phyloP scores from a whole-genome alignment of 176 grass and related monocot species.

The Rhynchospora breviuscula region DNA sequence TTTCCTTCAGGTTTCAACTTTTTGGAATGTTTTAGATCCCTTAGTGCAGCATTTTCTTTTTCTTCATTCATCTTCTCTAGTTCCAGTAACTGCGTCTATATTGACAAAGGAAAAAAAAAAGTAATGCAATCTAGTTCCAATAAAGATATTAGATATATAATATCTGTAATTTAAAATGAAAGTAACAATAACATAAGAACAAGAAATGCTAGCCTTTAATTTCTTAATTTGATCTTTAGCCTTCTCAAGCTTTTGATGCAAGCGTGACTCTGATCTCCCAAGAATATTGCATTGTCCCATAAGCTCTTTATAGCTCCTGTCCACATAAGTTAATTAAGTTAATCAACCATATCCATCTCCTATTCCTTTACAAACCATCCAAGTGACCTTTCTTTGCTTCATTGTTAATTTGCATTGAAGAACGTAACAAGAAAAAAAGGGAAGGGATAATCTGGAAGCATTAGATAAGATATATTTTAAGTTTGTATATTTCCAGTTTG shows the following conservation, averaged over 20 bases:
- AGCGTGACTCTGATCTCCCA: slow-evolving; percentile 65
- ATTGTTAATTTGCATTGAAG: not conserved
- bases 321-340: slow-evolving; percentile 17
- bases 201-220: slow-evolving; percentile 40
- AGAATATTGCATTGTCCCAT: slow-evolving; percentile 79
- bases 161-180: not conserved
- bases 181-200: not conserved
- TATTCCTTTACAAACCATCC: not conserved
- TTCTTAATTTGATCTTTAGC: slow-evolving; percentile 72
- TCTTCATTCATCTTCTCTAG: slow-evolving; percentile 69
- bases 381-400: slow-evolving; percentile 1
- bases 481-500: not conserved
- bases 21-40: slow-evolving; percentile 65
- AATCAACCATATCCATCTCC: not conserved
- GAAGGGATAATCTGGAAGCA: not conserved
- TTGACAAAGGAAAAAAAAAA: slow-evolving; percentile 17
- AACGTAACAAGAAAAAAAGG: not conserved
- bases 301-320: slow-evolving; percentile 92
- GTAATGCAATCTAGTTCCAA: no score
- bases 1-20: slow-evolving; percentile 52
- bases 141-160: not conserved
- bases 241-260: slow-evolving; percentile 62
- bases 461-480: not conserved
- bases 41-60: slow-evolving; percentile 67
- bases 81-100: slow-evolving; percentile 52